These are phyloP conservation scores for Phanerochaete carnosa DNA, from an alignment of 768 basidiomycete genomes.

Conservation along the genomic window DNA sequence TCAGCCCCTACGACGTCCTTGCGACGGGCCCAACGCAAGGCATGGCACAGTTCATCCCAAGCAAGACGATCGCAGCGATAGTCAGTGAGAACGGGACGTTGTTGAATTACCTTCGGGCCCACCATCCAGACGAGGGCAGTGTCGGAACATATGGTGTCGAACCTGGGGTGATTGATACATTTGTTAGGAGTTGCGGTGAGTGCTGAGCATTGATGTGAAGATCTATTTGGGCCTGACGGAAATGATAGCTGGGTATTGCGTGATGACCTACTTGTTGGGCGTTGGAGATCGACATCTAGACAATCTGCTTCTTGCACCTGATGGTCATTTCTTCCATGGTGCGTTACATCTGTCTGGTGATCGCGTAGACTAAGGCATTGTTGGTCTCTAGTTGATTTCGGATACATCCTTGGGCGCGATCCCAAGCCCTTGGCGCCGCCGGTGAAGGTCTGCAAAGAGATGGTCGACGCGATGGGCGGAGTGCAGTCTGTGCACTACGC, in stretches of 20 bases:
- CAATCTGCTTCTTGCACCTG: constrained; percentile 88
- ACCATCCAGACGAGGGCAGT: constrained; percentile 92
- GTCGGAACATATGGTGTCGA: constrained; percentile 95
- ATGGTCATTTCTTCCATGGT: constrained; percentile 99
- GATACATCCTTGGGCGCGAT: constrained; percentile 95
- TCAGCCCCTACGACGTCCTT: constrained; percentile 89
- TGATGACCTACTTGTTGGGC: constrained; percentile 92
- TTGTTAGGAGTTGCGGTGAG: constrained; percentile 93
- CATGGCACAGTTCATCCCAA: constrained; percentile 94
- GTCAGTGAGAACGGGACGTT: constrained; percentile 88
- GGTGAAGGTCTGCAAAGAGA: constrained; percentile 98
- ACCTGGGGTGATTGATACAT: constrained; percentile 91
- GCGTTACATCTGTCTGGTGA: constrained; percentile 17
- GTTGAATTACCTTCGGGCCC: constrained; percentile 81
- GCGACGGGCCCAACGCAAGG: constrained; percentile 91
- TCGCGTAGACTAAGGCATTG: constrained; percentile 9
- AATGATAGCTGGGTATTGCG: constrained; percentile 90
- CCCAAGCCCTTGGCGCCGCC: constrained; percentile 98
- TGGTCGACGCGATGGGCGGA: constrained; percentile 99
- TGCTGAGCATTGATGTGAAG: constrained; percentile 5
- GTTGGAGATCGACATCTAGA: constrained; percentile 97
- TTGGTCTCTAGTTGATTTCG: constrained; percentile 78
- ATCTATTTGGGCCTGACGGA: neutral
- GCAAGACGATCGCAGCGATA: constrained; percentile 93
- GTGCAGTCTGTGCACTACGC: constrained; percentile 92